These are phyloP conservation scores for Candida silvatica DNA, from an alignment of 805 yeast genomes.

Conservation along the genomic window DNA sequence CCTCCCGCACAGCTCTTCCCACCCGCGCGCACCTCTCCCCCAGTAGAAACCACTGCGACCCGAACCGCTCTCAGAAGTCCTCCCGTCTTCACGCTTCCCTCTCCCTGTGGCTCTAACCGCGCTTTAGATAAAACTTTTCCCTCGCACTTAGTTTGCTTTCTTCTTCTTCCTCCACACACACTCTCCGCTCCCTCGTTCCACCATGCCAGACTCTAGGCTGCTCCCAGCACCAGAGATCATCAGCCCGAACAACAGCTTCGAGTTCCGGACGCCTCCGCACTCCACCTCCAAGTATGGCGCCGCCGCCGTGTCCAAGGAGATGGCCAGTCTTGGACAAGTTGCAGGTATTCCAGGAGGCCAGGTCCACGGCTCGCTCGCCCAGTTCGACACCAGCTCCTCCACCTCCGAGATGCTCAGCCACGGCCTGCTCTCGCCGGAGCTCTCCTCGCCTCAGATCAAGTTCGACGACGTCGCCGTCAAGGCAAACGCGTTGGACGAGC, in stretches of 20 bases:
- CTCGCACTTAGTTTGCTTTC: too few relatives aligned
- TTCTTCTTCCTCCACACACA: too few relatives aligned
- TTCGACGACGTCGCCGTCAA: background rate
- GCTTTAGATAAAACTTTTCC: too few relatives aligned
- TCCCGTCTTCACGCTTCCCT: too few relatives aligned
- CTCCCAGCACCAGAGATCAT: slow-evolving; percentile 17
- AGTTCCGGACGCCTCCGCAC: slow-evolving; percentile 24
- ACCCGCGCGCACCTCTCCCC: too few relatives aligned
- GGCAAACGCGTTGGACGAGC: background rate
- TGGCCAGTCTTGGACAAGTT: background rate
- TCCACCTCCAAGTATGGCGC: slow-evolving; percentile 14
- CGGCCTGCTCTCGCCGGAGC: slow-evolving; percentile 29
- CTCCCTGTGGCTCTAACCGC: too few relatives aligned
- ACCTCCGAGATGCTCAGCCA: slow-evolving; percentile 3
- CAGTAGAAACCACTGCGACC: too few relatives aligned
- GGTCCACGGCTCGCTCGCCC: background rate
- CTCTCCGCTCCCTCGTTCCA: too few relatives aligned
- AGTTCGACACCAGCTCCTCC: slow-evolving; percentile 2
- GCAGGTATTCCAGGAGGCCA: too few relatives aligned
- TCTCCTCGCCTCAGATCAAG: slow-evolving; percentile 40
- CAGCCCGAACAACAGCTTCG: slow-evolving; percentile 20
- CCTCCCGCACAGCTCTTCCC: too few relatives aligned
- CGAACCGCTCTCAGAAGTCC: too few relatives aligned
- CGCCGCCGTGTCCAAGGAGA: background rate
- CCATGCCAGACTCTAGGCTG: slow-evolving; percentile 3